Base-by-base conservation (phyloP, 345 rosid species). In the Salix udensis region DNA sequence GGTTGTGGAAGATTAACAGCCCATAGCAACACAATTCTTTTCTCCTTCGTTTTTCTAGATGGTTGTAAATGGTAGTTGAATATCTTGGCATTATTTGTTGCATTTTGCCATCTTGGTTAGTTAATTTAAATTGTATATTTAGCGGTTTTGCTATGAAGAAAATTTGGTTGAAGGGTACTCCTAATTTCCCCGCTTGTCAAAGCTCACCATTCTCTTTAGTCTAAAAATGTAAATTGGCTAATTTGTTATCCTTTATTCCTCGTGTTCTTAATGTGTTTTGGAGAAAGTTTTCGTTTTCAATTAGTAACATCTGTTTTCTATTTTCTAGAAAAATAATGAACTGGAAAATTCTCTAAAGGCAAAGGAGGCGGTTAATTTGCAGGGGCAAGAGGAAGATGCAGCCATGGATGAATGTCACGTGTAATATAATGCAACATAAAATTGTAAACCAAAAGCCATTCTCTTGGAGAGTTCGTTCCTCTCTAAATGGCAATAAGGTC, bases 31-130 rank as follows among this genome's bases (percentile, higher is more conserved):
- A 21, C 28, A 12, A 34, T 5, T 31, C 53, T 68, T 64, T 30
- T 21, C 26, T 30, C 60, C n/a, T 5, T 44, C 18, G 1, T 0
- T 34, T 31, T 67, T 7, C 74, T 4, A 68, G 64, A 58, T 50
- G 74, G 70, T 34, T 79, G 82, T 74, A 68, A 61, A 62, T 74
- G 46, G 50, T 66, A 61, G 78, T 34, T 68, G 26, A 74, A 79
- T 67, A 31, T 58, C 23, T 53, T 50, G 70, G 37, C 48, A 23
- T 58, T 62, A 14, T 24, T 30, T n/a, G 23, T 19, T 64, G 80
- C 64, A n/a, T 55, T n/a, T n/a, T 55, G 1, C 5, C 28, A 48
- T 77, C 65, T 77, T 50, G 65, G 64, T 70, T 62, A 11, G 64
- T 70, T 62, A 11, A 62, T 65, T 77, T 65, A 18, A 77, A 75